Evolutionary conservation across 116 monocot species (phyloP).

Genomic region (Zostera marina): DNA sequence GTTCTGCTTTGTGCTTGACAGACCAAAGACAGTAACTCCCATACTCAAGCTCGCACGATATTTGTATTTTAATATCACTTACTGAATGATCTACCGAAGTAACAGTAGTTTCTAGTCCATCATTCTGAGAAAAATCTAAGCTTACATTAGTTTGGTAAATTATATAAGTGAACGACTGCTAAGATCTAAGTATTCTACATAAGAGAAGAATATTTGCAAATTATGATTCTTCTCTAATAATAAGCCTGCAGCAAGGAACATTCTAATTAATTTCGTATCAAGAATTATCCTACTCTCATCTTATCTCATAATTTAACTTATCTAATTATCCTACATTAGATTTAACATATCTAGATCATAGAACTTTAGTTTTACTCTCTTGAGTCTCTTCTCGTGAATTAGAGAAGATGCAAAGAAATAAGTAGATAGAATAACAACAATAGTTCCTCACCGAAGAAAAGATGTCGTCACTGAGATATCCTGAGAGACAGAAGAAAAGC

Average conservation of each 20-base stretch:
- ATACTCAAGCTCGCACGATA: slow-evolving; percentile 59
- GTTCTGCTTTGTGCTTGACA: slow-evolving; percentile 49
- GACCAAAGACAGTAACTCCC: slow-evolving; percentile 98
- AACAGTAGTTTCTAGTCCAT: slow-evolving; percentile 7
- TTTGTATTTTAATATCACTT: slow-evolving; percentile 28
- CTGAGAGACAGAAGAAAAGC: slow-evolving; percentile 11
- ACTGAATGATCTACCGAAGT: slow-evolving; percentile 22
- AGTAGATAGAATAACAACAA: neutral
- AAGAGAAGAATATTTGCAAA: too few relatives aligned
- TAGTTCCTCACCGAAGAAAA: slow-evolving; percentile 9
- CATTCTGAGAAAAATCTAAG: slow-evolving; percentile 5
- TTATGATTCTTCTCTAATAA: too few relatives aligned
- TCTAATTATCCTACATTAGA: too few relatives aligned
- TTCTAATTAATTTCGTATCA: slow-evolving; percentile 1
- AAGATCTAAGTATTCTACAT: too few relatives aligned
- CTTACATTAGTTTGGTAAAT: neutral
- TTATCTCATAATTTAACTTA: too few relatives aligned
- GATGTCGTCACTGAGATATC: slow-evolving; percentile 12
- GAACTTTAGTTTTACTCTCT: too few relatives aligned
- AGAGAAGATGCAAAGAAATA: neutral
- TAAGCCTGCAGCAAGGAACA: too few relatives aligned
- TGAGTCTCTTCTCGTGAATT: too few relatives aligned
- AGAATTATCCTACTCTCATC: slow-evolving; percentile 3
- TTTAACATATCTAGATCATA: too few relatives aligned
- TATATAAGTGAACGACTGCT: neutral